Evolutionary conservation across 2,329 filamentous ascomycete species (phyloP).

Genomic region (Elsinoe ampelina): DNA sequence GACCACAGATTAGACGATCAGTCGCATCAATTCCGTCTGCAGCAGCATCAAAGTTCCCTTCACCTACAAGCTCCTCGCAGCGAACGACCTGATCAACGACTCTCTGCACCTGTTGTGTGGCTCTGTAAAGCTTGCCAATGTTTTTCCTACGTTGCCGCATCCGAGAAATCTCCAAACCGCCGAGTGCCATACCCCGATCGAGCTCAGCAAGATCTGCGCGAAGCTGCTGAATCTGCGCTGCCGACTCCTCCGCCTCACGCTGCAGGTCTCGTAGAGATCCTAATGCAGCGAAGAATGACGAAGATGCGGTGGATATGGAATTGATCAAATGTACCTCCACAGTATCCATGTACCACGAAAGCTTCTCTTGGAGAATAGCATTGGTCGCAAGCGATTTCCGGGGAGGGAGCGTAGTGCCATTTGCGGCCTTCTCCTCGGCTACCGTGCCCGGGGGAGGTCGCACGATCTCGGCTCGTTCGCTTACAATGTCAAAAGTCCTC

Average conservation of each 20-base stretch:
- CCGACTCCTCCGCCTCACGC: conserved; percentile 83
- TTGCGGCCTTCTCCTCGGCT: conserved; percentile 42
- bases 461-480: conserved; percentile 94
- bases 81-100: conserved; percentile 65
- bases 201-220: conserved; percentile 70
- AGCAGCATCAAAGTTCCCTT: conserved; percentile 72
- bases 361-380: conserved; percentile 92
- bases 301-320: conserved; percentile 90
- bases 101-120: conserved; percentile 70
- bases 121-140: conserved; percentile 68
- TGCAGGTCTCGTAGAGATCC: conserved; percentile 86
- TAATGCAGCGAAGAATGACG: conserved; percentile 89
- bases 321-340: conserved; percentile 95
- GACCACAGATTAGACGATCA: conserved; percentile 71
- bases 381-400: conserved; percentile 90
- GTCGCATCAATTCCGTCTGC: conserved; percentile 67
- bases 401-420: conserved; percentile 45
- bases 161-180: conserved; percentile 75
- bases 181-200: conserved; percentile 78
- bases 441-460: conserved; percentile 48
- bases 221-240: conserved; percentile 72
- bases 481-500: conserved; percentile 90
- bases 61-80: conserved; percentile 75
- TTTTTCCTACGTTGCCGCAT: conserved; percentile 77
- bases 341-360: conserved; percentile 99